Conservation (phyloP, 129 eudicot species). For the Sambucus nigra region DNA sequence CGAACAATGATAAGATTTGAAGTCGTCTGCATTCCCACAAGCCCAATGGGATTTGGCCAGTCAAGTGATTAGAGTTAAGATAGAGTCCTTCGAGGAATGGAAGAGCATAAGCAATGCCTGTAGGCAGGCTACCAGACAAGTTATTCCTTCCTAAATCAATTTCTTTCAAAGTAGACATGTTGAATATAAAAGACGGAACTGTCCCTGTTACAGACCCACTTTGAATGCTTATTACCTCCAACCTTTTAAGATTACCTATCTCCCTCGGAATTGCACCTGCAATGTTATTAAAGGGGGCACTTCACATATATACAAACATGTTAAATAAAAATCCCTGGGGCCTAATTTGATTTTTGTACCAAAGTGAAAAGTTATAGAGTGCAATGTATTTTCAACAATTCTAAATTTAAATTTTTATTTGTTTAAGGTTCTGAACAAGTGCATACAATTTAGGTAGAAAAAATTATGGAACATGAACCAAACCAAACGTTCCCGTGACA, state of each 20-base stretch:
- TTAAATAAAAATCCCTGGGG: no score
- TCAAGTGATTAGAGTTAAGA: constrained; percentile 14
- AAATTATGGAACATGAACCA: no score
- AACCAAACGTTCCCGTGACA: no score
- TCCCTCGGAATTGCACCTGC: constrained; percentile 27
- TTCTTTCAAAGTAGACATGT: constrained; percentile 26
- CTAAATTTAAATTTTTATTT: no score
- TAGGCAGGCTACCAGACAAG: constrained; percentile 19
- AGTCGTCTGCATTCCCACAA: constrained; percentile 20
- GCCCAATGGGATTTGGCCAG: constrained; percentile 20
- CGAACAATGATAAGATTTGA: constrained; percentile 6
- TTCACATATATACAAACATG: no score
- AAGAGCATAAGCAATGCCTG: neutral
- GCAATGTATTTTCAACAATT: no score
- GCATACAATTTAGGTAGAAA: no score
- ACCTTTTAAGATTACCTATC: constrained; percentile 22
- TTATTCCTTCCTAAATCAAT: constrained; percentile 16
- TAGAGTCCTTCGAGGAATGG: constrained; percentile 15
- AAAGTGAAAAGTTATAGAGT: no score
- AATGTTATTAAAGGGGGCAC: no score
- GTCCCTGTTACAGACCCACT: constrained; percentile 16
- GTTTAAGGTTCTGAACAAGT: no score
- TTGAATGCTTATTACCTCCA: constrained; percentile 22
- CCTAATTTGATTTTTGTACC: no score
- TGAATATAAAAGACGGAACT: constrained; percentile 28